Evolutionary conservation across 202 grass and related monocot species (phyloP).

Genomic region (Schoenoplectus triqueter): DNA sequence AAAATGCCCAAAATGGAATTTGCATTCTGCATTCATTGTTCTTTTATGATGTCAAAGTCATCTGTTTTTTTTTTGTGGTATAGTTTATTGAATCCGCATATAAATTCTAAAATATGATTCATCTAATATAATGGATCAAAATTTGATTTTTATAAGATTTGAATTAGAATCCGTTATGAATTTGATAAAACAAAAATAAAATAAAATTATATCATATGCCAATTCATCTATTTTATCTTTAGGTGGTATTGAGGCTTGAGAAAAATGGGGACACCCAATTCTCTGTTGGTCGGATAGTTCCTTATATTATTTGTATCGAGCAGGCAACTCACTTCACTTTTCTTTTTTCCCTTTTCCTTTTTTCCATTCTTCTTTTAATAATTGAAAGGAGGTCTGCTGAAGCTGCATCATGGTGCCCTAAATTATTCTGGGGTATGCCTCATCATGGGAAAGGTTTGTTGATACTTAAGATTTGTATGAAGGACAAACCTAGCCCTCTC

Average conservation of each 20-base stretch:
- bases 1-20: too few relatives aligned
- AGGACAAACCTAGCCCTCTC: conserved; percentile 24
- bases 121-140: too few relatives aligned
- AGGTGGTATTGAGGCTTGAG: conserved; percentile 93
- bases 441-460: conserved; percentile 95
- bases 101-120: too few relatives aligned
- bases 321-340: conserved; percentile 52
- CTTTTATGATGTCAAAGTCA: too few relatives aligned
- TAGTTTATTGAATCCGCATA: too few relatives aligned
- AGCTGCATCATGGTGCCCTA: conserved; percentile 89
- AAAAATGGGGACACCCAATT: conserved; percentile 89
- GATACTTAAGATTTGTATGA: conserved; percentile 44
- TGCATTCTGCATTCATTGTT: too few relatives aligned
- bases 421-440: conserved; percentile 83
- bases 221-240: conserved; percentile 36
- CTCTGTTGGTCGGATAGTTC: conserved; percentile 83
- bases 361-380: conserved; percentile 51
- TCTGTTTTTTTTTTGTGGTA: too few relatives aligned
- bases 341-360: not conserved
- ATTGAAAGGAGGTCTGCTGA: conserved; percentile 94
- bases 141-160: too few relatives aligned
- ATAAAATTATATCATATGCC: too few relatives aligned
- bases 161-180: too few relatives aligned
- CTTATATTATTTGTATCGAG: conserved; percentile 91
- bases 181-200: too few relatives aligned